Evolutionary conservation across 192 early-diverging fungal genomes (phyloP).

Genomic region (Pilobolus umbonatus): DNA sequence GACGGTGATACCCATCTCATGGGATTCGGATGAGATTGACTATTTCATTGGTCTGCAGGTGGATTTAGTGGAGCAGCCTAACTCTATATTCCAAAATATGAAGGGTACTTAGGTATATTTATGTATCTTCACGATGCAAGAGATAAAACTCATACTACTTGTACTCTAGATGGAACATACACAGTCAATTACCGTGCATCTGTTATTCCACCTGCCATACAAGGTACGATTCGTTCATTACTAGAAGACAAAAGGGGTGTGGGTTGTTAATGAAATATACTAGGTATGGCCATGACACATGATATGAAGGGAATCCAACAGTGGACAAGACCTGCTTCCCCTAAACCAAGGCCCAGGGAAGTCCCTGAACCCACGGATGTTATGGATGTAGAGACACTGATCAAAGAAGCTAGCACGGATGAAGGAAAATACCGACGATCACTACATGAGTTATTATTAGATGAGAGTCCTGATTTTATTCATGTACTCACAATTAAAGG

Average conservation of each 20-base stretch:
- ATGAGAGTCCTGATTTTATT: constrained; percentile 56
- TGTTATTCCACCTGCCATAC: constrained; percentile 32
- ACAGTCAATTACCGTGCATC: constrained; percentile 46
- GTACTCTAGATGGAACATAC: constrained; percentile 43
- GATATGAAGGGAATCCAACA: constrained; percentile 2
- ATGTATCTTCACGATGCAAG: no score
- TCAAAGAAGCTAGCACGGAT: constrained; percentile 35
- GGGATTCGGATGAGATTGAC: constrained; percentile 46
- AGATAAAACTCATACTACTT: no score
- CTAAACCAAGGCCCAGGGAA: constrained; percentile 1
- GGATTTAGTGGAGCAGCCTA: constrained; percentile 67
- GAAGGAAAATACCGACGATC: constrained; percentile 23
- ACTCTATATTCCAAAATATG: constrained; percentile 60
- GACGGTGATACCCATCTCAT: constrained; percentile 56
- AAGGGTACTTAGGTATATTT: constrained; percentile 31
- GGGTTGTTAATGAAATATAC: no score
- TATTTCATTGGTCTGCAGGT: constrained; percentile 67
- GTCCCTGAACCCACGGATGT: not conserved
- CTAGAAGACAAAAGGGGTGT: no score
- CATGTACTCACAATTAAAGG: constrained; percentile 65
- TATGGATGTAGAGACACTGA: constrained; percentile 16
- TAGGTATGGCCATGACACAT: no score
- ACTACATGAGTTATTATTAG: constrained; percentile 45
- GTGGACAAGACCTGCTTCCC: constrained; percentile 14
- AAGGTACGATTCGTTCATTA: not conserved